These are phyloP conservation scores for Coemansia umbellata DNA, from an alignment of 192 early-diverging fungal species.

Conservation along the genomic window DNA sequence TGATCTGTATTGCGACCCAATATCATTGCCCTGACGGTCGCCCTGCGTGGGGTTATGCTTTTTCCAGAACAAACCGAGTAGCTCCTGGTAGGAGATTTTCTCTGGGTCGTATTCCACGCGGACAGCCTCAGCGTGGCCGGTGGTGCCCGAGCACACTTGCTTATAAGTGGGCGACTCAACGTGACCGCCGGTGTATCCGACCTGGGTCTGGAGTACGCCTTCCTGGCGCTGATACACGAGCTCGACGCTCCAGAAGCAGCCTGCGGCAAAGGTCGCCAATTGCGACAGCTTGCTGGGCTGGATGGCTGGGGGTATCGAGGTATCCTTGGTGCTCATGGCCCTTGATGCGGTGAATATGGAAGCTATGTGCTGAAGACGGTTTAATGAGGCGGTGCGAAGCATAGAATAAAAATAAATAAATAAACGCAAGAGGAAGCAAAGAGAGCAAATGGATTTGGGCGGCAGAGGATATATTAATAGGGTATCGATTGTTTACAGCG, in stretches of 20 bases:
- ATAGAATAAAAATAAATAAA: conserved; percentile 5
- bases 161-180: conserved; percentile 34
- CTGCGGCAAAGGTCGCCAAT: conserved; percentile 83
- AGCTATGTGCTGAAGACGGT: conserved; percentile 14
- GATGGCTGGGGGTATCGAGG: conserved; percentile 21
- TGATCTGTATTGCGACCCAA: conserved; percentile 84
- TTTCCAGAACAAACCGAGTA: conserved; percentile 81
- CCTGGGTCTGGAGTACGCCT: conserved; percentile 52
- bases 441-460: too few species aligned
- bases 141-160: conserved; percentile 57
- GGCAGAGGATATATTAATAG: too few species aligned
- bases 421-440: too few species aligned
- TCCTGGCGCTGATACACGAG: conserved; percentile 45
- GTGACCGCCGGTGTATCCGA: conserved; percentile 66
- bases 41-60: conserved; percentile 84
- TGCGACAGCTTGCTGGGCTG: conserved; percentile 16
- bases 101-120: conserved; percentile 72
- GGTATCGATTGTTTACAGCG: too few species aligned
- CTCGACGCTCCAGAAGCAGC: conserved; percentile 86
- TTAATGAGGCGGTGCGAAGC: conserved; percentile 3
- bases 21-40: conserved; percentile 81
- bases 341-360: conserved; percentile 7
- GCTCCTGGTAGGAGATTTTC: conserved; percentile 65
- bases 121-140: conserved; percentile 81
- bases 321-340: conserved; percentile 21